Conservation (phyloP, 257 asterid species). For the Dorcoceras hygrometricum region DNA sequence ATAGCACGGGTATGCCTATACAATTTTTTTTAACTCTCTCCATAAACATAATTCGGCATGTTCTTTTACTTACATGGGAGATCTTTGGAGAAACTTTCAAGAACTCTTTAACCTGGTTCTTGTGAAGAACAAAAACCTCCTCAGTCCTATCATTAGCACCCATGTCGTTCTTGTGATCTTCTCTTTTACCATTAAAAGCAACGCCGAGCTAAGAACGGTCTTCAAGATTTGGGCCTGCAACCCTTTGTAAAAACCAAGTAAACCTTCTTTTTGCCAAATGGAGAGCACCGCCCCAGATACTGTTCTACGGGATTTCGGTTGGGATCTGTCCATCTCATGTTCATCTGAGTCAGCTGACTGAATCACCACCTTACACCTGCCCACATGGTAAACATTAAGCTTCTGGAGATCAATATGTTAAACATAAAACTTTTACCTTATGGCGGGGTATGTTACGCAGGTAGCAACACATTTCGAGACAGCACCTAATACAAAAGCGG, state of each 20-base stretch:
- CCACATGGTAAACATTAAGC: slow-evolving; percentile 10
- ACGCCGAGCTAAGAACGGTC: slow-evolving; percentile 81
- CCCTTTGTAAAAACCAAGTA: slow-evolving; percentile 80
- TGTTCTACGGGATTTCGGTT: slow-evolving; percentile 46
- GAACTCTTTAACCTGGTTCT: slow-evolving; percentile 57
- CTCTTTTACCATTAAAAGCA: slow-evolving; percentile 85
- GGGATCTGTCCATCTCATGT: slow-evolving; percentile 28
- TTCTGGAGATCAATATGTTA: background rate
- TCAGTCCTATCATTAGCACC: slow-evolving; percentile 60
- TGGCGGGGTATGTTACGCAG: slow-evolving; percentile 80
- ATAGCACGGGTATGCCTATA: too few relatives aligned
- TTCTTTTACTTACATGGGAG: slow-evolving; percentile 8
- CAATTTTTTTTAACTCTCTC: too few relatives aligned
- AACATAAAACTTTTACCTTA: slow-evolving; percentile 46
- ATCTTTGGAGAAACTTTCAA: slow-evolving; percentile 21
- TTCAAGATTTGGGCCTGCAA: slow-evolving; percentile 81
- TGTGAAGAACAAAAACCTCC: slow-evolving; percentile 47
- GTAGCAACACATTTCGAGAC: slow-evolving; percentile 89
- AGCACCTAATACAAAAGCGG: slow-evolving; percentile 79
- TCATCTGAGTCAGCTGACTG: slow-evolving; percentile 74
- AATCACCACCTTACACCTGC: slow-evolving; percentile 87
- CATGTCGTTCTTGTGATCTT: slow-evolving; percentile 80
- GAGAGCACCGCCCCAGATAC: slow-evolving; percentile 47
- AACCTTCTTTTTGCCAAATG: slow-evolving; percentile 76
- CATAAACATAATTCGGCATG: background rate